These are phyloP conservation scores for Pyrenochaeta sp. DNA, from an alignment of 2,329 filamentous ascomycete genomes.

Conservation along the genomic window DNA sequence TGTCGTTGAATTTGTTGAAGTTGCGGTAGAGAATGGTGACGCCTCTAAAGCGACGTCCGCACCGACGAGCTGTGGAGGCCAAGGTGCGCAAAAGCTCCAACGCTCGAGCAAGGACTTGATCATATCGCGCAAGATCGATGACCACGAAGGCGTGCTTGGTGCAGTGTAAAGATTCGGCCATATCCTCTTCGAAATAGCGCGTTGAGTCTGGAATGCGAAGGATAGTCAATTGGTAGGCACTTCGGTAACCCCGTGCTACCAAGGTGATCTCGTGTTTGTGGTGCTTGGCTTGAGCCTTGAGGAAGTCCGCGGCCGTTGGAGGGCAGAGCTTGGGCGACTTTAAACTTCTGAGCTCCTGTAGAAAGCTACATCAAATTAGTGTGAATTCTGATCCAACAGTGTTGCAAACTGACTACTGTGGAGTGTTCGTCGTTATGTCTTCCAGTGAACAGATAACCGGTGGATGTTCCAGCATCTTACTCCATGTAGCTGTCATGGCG, in stretches of 20 bases:
- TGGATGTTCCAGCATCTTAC: background rate
- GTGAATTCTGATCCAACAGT: too few species aligned
- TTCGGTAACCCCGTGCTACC: background rate
- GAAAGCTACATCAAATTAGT: background rate
- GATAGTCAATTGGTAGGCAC: background rate
- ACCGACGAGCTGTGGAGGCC: background rate
- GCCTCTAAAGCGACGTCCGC: background rate
- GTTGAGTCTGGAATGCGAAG: background rate
- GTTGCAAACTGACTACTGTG: background rate
- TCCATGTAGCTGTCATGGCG: background rate
- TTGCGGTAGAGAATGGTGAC: background rate
- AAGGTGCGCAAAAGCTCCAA: background rate
- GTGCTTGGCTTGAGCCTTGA: background rate
- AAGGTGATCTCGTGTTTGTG: background rate
- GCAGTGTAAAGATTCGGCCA: background rate
- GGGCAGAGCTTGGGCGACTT: background rate
- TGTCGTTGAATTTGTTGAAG: background rate
- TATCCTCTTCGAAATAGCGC: background rate
- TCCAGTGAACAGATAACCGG: too few species aligned
- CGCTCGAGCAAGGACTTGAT: background rate
- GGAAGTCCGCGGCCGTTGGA: background rate
- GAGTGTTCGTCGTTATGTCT: background rate
- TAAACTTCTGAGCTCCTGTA: background rate
- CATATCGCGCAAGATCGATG: background rate
- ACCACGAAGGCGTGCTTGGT: background rate